Base-by-base conservation (phyloP, 1,139 yeast species). In the Hemisphaericaspora xylofermentans region DNA sequence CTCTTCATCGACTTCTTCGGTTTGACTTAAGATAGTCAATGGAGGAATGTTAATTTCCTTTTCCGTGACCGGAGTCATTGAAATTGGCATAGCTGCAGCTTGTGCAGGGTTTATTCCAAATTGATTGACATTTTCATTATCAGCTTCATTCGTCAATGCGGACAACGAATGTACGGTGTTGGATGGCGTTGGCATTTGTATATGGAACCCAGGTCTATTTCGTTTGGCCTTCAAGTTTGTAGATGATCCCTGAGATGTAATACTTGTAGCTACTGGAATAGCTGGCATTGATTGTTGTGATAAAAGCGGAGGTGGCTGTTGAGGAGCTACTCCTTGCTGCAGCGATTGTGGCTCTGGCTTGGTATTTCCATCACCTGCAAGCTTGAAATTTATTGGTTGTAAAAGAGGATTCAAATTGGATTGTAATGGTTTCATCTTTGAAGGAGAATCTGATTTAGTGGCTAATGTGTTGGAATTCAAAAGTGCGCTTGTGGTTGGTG, bases 1-100 rank as follows among this genome's bases (percentile, higher is more conserved):
- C 12, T 49, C 53, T 10, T 47, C 51, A 6, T 50, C 54, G 13
- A 40, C 43, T 16, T 46, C 45, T 22, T 42, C 44, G 8, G 31
- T 30, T n/a, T 40, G 38, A 26, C 16, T 34, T 30, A 43, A 43
- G 6, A 41, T 35, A 5, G 50, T 43, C 31, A 54, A 53, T 9
- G 33, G 38, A 13, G 48, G 45, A 4, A 19, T 13, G n/a, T n/a
- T n/a, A 4, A 56, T 48, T 28, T 63, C 78, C 50, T 73, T 80
- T 52, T 84, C 94, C 1, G 86, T 74, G 2, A 84, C 80, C 0
- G 93, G 94, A 0, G 94, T 84, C 94, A 84, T 84, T 0, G 87
- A 75, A 52, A 83, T 64, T 12, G 84, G 79, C 17, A 73, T 56
- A 36, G 68, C 66, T 4, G 73, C 66, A 2, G 78, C 69, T 36